Evolutionary conservation across 495 filamentous ascomycete species (phyloP).

Genomic region (Xylaria cubensis): DNA sequence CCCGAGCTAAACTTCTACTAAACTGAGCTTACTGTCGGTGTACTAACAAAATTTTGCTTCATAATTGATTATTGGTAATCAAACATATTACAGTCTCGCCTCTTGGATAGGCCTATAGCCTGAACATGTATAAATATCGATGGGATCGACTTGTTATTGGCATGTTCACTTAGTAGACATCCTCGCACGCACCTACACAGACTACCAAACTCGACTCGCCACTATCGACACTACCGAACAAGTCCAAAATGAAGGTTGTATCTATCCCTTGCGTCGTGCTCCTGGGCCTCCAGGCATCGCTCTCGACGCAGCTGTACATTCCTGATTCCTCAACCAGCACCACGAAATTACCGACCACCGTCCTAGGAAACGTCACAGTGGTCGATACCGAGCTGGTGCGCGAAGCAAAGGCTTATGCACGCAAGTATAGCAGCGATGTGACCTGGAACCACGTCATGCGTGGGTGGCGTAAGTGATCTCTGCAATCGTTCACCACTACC

Average conservation of each 20-base stretch:
- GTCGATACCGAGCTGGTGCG: slow-evolving; percentile 46
- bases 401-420: slow-evolving; percentile 46
- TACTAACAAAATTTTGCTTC: background rate
- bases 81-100: background rate
- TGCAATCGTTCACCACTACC: background rate
- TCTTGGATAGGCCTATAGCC: background rate
- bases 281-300: slow-evolving; percentile 16
- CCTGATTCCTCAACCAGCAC: background rate
- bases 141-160: background rate
- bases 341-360: background rate
- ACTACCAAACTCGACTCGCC: background rate
- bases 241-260: slow-evolving; percentile 9
- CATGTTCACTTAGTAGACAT: background rate
- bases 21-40: background rate
- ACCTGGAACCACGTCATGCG: slow-evolving; percentile 52
- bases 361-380: slow-evolving; percentile 39
- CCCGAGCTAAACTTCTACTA: background rate
- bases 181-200: background rate
- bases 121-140: slow-evolving; percentile 2
- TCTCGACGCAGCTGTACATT: slow-evolving; percentile 15
- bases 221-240: background rate
- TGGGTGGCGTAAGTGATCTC: slow-evolving; percentile 34
- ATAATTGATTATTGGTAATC: slow-evolving; percentile 12
- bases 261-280: background rate
- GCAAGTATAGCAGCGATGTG: slow-evolving; percentile 37